Evolutionary conservation across 169 alveolate genomes (phyloP), one percentile per base, ranked within the genome.

Genomic region (Plasmodium coatneyi): DNA sequence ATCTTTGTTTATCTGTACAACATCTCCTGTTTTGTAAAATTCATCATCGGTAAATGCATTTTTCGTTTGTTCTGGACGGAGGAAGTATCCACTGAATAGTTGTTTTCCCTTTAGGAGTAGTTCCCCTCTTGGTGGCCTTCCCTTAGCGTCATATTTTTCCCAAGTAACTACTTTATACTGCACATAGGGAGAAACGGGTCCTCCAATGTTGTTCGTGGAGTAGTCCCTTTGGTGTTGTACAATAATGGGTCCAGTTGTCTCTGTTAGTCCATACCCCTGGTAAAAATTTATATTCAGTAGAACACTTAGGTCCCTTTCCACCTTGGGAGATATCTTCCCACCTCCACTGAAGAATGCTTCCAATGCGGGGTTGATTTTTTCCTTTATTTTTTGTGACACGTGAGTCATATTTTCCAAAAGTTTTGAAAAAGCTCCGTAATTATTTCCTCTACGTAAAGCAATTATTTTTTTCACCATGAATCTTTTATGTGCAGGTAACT

Each of bases 1-100:
- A 80, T 96, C 97, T 7, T 93, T 93, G 74, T 92, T 96, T n/a
- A 96, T 92, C 83, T 97, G 98, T 14, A 98, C 99, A 41, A 98
- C 96, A 84, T 98, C 99, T 0, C 99, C 99, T 1, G 99, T 98
- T 82, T 96, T 97, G 6, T 97, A 93, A 98, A 99, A 98, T 3
- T 98, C 98, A 41, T 98, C 99, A 19, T 96, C 96, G 22, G 94
- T 79, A 41, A 97, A 78, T 39, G 98, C 96, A 56, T 96, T 98
- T 14, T 95, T 81, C n/a, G 99, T 98, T 82, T 96, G 97, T 74
- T 98, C 98, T 28, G 92, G 96, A 82, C 96, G 96, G 92, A 96
- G 97, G 91, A 96, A 98, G 91, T 98, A 98, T 0, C 99, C 99
- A 25, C 82, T 80, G 87, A 97, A 96, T 30, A 97, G 91, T 49